phyloP scores from a whole-genome alignment of 768 basidiomycete species.

The Trametes punicea region DNA sequence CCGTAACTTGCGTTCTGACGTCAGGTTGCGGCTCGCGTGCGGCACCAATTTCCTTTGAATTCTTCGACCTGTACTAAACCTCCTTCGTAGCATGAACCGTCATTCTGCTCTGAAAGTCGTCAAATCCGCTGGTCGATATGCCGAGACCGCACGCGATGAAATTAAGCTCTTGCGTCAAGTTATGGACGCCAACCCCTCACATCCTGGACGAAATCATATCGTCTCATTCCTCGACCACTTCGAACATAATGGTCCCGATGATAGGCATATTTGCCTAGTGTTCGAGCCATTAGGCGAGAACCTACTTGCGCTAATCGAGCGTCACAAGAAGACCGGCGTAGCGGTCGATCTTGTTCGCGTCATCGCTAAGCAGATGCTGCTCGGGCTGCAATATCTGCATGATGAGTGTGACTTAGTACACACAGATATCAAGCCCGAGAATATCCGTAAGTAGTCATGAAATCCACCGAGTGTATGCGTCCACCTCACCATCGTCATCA shows the following conservation, averaged over 20 bases:
- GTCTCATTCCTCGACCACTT: constrained; percentile 93
- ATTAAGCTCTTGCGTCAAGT: constrained; percentile 87
- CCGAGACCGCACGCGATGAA: constrained; percentile 95
- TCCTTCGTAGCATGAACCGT: constrained; percentile 48
- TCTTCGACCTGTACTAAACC: constrained; percentile 17
- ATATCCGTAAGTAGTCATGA: constrained; percentile 66
- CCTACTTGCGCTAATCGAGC: constrained; percentile 67
- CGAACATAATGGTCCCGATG: constrained; percentile 67
- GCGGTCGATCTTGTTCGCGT: constrained; percentile 78
- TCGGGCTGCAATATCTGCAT: constrained; percentile 89
- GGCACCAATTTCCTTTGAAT: not conserved
- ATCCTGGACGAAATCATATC: constrained; percentile 76
- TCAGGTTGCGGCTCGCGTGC: not conserved
- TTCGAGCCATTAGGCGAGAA: constrained; percentile 86
- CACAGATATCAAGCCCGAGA: constrained; percentile 94
- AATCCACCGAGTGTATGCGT: constrained; percentile 20
- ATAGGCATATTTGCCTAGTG: constrained; percentile 84
- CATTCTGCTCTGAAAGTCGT: constrained; percentile 94
- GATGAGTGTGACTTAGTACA: constrained; percentile 91
- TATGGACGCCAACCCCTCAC: constrained; percentile 62
- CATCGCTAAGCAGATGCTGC: constrained; percentile 81
- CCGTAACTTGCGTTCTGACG: not conserved
- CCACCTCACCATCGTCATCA: not conserved
- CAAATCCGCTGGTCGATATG: constrained; percentile 92
- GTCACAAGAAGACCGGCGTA: constrained; percentile 81